These are phyloP conservation scores for Fonsecaea pedrosoi DNA, from an alignment of 2,329 filamentous ascomycete species.

Conservation along the genomic window DNA sequence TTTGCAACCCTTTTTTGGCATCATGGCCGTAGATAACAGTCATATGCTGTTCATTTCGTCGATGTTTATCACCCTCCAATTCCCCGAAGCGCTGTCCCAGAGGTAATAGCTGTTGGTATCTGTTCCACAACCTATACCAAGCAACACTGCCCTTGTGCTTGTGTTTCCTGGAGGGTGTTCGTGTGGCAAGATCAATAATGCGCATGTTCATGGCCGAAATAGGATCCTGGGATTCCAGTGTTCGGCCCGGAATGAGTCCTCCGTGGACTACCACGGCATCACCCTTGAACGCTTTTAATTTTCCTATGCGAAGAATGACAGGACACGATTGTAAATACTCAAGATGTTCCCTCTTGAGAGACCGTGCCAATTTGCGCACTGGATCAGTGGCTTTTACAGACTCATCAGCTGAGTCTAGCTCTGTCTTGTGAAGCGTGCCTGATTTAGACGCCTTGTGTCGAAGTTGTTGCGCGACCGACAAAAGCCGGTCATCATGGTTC, in stretches of 20 bases:
- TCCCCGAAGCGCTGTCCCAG: conserved; percentile 21
- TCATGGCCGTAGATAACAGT: conserved; percentile 91
- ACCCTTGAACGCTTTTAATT: conserved; percentile 64
- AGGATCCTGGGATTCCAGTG: conserved; percentile 74
- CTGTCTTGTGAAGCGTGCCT: background rate
- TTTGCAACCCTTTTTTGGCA: conserved; percentile 71
- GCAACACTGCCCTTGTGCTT: conserved; percentile 59
- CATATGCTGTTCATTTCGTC: conserved; percentile 43
- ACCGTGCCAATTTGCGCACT: conserved; percentile 63
- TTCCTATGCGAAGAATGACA: conserved; percentile 77
- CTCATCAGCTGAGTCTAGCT: background rate
- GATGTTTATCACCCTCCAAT: background rate
- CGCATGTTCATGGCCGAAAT: conserved; percentile 92
- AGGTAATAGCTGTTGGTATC: conserved; percentile 49
- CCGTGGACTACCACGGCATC: conserved; percentile 78
- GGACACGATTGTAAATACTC: conserved; percentile 74
- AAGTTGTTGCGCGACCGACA: conserved; percentile 67
- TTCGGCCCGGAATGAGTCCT: conserved; percentile 78
- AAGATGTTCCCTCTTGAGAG: conserved; percentile 66
- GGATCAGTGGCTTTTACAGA: conserved; percentile 38
- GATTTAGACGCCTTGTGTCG: conserved; percentile 40
- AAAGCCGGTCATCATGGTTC: conserved; percentile 87
- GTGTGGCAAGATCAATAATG: conserved; percentile 70
- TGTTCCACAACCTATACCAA: conserved; percentile 71
- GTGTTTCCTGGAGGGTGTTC: conserved; percentile 59